These are phyloP conservation scores for Nakazawaea pomicola DNA, from an alignment of 805 yeast species.

Conservation along the genomic window DNA sequence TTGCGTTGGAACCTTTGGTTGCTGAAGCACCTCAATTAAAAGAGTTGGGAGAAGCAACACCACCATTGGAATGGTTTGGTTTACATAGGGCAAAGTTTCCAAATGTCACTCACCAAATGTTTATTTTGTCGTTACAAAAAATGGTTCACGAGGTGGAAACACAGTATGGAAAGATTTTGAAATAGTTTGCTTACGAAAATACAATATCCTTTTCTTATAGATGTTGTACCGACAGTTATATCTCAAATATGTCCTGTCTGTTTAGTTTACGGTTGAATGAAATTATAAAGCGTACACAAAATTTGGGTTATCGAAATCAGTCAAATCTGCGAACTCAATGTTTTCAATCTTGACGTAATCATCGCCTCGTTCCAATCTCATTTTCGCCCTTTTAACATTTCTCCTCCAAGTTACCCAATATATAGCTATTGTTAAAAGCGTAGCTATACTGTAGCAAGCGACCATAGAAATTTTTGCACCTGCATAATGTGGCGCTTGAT, in stretches of 20 bases:
- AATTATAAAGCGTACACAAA: constrained; percentile 30
- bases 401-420: constrained; percentile 27
- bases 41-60: constrained; percentile 95
- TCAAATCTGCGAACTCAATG: constrained; percentile 39
- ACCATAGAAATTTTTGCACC: constrained; percentile 52
- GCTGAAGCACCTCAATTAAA: constrained; percentile 86
- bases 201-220: too few species aligned
- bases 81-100: constrained; percentile 85
- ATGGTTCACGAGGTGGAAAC: constrained; percentile 64
- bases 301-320: constrained; percentile 35
- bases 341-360: constrained; percentile 25
- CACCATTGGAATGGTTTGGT: constrained; percentile 98
- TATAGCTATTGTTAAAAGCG: constrained; percentile 27
- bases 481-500: constrained; percentile 51
- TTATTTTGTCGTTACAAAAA: constrained; percentile 68
- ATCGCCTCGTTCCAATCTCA: constrained; percentile 21
- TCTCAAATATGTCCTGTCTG: too few species aligned
- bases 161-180: constrained; percentile 46
- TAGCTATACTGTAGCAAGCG: constrained; percentile 39
- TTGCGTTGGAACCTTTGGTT: constrained; percentile 67
- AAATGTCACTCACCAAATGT: constrained; percentile 74
- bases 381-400: constrained; percentile 36
- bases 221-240: too few species aligned
- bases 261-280: too few species aligned
- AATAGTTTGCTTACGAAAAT: constrained; percentile 18